These are phyloP conservation scores for Rhodamnia rubescens DNA, from an alignment of 345 rosid species.

Conservation along the genomic window DNA sequence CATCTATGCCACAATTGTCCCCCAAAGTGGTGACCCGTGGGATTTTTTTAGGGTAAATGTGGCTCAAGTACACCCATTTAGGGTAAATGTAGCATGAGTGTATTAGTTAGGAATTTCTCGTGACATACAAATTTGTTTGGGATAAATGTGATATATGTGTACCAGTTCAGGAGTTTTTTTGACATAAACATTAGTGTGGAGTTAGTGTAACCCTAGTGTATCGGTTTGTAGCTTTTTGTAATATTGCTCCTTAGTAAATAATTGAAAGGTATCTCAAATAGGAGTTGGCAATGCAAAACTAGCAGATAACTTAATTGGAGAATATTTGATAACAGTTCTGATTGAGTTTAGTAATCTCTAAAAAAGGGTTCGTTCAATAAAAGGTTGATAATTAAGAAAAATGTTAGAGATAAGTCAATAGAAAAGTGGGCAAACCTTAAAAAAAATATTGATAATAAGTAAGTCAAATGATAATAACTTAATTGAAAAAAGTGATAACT, in stretches of 20 bases:
- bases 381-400: not conserved
- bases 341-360: not conserved
- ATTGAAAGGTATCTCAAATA: not conserved
- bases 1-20: not conserved
- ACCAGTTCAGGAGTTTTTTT: not conserved
- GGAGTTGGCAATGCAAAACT: not conserved
- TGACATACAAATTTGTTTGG: not conserved
- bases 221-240: not conserved
- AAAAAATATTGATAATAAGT: not conserved
- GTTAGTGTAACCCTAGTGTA: not conserved
- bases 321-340: not conserved
- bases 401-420: not conserved
- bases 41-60: not conserved
- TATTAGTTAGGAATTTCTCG: not conserved
- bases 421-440: not conserved
- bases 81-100: rapidly evolving
- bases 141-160: not conserved
- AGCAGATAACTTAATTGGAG: not conserved
- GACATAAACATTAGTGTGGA: not conserved
- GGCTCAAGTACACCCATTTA: not conserved
- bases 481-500: not conserved
- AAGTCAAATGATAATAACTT: not conserved
- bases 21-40: not conserved
- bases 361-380: not conserved
- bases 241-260: not conserved